Evolutionary conservation across 148 eudicot species (phyloP), one percentile per base, ranked within the genome.

Genomic region (Chenopodium suecicum): DNA sequence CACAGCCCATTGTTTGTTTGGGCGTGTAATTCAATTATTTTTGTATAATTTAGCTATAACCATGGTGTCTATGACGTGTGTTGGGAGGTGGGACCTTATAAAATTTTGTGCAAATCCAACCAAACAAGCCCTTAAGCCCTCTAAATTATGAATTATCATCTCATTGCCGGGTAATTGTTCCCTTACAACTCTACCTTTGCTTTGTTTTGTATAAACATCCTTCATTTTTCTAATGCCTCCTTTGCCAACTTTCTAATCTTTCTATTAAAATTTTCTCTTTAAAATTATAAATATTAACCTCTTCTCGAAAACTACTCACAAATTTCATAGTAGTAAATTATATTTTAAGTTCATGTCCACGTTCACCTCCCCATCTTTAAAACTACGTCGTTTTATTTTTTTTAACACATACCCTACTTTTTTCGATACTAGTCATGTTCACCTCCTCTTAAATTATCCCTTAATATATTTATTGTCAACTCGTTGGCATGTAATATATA

Each of bases 341-440:
- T 78, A 85, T 78, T 78, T 74, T 64, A 84, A 83, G 78, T 77
- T 25, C 68, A 81, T 64, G 79, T 82, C 89, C 89, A 86, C 84
- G 86, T 90, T 86, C 90, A 80, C 79, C 77, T 79, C 86, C 82
- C 83, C 82, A 8, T 63, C 82, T 85, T 41, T 72, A 75, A 73
- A 63, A 16, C 75, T 71, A 76, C 88, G 44, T 56, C 72, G 60
- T 29, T 68, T 75, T 17, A 56, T 56, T 56, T 81, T 74, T 80
- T 80, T 79, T 31, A 31, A 37, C 70, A 82, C 90, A 84, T 82
- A 86, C 84, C 87, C 80, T 82, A 60, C 91, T 47, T 23, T 79
- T 87, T 54, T 70, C 87, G 82, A 89, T 83, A 79, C 68, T 67
- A 87, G 20, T 86, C 87, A 85, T 75, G 78, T 88, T 85, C 89